Percentiles rank a stretch among this genome's conserved stretches.
Evolutionary conservation across 805 yeast genomes (phyloP).

Genomic region (Candida germanica): DNA sequence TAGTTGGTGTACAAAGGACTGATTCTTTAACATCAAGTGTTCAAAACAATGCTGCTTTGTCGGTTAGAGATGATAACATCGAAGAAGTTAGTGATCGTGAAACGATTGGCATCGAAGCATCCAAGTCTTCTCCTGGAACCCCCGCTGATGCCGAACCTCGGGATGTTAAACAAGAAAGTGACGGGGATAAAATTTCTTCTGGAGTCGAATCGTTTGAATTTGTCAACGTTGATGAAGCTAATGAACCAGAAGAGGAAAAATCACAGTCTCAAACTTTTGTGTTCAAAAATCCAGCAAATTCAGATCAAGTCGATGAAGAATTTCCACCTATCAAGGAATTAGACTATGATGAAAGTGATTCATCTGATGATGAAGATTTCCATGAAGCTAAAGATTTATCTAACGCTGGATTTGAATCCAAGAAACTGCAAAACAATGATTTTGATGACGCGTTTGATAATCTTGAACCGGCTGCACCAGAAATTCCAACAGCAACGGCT

Average conservation of each 20-base stretch:
- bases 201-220: conserved; percentile 54
- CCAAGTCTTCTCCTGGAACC: conserved; percentile 13
- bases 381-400: conserved; percentile 13
- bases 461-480: conserved; percentile 20
- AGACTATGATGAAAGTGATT: conserved; percentile 50
- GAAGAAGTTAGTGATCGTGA: conserved; percentile 44
- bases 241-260: conserved; percentile 14
- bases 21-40: conserved; percentile 87
- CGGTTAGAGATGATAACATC: conserved; percentile 73
- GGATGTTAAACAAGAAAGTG: conserved; percentile 25
- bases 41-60: conserved; percentile 86
- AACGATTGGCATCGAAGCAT: conserved; percentile 31
- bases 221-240: conserved; percentile 50
- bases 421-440: conserved; percentile 15
- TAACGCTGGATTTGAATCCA: conserved; percentile 1
- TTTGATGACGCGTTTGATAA: conserved; percentile 38
- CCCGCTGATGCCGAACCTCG: conserved; percentile 17
- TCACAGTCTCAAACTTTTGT: conserved; percentile 9
- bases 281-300: conserved; percentile 7
- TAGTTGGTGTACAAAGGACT: conserved; percentile 55
- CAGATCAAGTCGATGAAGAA: conserved; percentile 37
- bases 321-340: conserved; percentile 63
- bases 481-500: conserved; percentile 4
- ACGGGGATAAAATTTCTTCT: conserved; percentile 39
- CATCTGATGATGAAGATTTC: conserved; percentile 31